These are phyloP conservation scores for Phytophthora citrophthora DNA, from an alignment of 352 stramenopile species.

Conservation along the genomic window DNA sequence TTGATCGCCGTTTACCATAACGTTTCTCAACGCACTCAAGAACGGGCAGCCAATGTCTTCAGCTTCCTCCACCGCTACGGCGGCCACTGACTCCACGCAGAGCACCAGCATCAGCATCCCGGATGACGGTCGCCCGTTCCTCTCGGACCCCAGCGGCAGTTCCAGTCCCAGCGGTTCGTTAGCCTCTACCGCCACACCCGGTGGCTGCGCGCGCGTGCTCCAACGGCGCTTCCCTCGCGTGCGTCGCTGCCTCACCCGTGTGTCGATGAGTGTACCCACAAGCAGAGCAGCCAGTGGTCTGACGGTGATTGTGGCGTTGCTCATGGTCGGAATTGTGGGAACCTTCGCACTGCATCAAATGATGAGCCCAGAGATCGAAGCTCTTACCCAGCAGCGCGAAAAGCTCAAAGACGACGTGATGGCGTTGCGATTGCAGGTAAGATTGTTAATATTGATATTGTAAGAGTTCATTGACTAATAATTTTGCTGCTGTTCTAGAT, in stretches of 20 bases:
- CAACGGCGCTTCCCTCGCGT: constrained; percentile 34
- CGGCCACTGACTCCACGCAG: constrained; percentile 7
- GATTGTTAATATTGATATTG: constrained; percentile 2
- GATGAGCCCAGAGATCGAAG: constrained; percentile 79
- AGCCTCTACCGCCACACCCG: constrained; percentile 8
- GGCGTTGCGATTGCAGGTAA: constrained; percentile 49
- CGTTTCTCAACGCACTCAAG: constrained; percentile 15
- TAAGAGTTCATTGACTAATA: constrained; percentile 3
- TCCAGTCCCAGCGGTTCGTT: constrained; percentile 13
- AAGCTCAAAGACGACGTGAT: constrained; percentile 60
- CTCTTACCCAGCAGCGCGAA: constrained; percentile 63
- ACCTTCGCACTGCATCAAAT: constrained; percentile 79
- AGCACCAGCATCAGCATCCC: constrained; percentile 36
- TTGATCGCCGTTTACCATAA: neutral
- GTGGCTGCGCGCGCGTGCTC: constrained; percentile 25
- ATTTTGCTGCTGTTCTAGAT: constrained; percentile 35
- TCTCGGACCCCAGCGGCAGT: constrained; percentile 18
- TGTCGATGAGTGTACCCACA: constrained; percentile 39
- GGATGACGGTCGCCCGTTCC: constrained; percentile 27
- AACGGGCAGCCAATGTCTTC: constrained; percentile 14
- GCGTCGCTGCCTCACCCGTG: constrained; percentile 31
- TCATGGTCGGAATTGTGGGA: constrained; percentile 63
- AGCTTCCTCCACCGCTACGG: neutral
- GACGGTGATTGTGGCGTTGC: constrained; percentile 56
- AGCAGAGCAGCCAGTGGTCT: constrained; percentile 43